A percentile compares a stretch with the other conserved stretches of the same genome.
Conservation (phyloP, 805 yeast species). For the Lachancea fermentati region DNA sequence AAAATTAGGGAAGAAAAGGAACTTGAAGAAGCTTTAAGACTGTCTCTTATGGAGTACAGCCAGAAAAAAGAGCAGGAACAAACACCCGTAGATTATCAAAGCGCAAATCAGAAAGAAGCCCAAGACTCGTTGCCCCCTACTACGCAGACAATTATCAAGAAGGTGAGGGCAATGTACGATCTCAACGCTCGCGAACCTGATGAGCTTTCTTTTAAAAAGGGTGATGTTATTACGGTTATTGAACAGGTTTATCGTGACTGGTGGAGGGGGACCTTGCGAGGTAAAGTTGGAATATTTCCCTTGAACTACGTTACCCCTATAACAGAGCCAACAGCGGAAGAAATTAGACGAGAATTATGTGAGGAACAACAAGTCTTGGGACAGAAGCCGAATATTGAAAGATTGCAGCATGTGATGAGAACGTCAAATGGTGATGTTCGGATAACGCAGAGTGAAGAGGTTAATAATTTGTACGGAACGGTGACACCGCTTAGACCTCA, state of each 20-base stretch:
- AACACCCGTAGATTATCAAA: constrained; percentile 13
- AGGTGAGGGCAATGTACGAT: constrained; percentile 84
- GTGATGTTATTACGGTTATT: constrained; percentile 81
- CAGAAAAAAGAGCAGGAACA: constrained; percentile 34
- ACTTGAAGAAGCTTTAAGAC: constrained; percentile 64
- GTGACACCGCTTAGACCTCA: constrained; percentile 69
- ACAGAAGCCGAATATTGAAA: constrained; percentile 59
- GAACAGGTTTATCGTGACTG: constrained; percentile 89
- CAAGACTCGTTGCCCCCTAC: constrained; percentile 5
- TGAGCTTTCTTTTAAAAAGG: constrained; percentile 79
- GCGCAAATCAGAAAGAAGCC: constrained; percentile 13
- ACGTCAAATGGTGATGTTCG: constrained; percentile 31
- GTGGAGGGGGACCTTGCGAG: constrained; percentile 88
- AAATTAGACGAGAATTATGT: constrained; percentile 44
- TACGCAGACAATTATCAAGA: constrained; percentile 38
- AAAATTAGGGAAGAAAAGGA: constrained; percentile 69
- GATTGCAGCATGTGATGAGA: constrained; percentile 37
- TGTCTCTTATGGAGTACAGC: constrained; percentile 59
- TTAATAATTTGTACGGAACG: constrained; percentile 67
- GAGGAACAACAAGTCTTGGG: constrained; percentile 50
- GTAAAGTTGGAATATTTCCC: constrained; percentile 85
- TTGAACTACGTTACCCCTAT: constrained; percentile 83
- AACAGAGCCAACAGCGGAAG: constrained; percentile 57
- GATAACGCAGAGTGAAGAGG: constrained; percentile 52
- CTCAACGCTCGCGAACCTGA: constrained; percentile 73